These are phyloP conservation scores for Stevia rebaudiana DNA, from an alignment of 140 eudicot genomes.

Conservation along the genomic window DNA sequence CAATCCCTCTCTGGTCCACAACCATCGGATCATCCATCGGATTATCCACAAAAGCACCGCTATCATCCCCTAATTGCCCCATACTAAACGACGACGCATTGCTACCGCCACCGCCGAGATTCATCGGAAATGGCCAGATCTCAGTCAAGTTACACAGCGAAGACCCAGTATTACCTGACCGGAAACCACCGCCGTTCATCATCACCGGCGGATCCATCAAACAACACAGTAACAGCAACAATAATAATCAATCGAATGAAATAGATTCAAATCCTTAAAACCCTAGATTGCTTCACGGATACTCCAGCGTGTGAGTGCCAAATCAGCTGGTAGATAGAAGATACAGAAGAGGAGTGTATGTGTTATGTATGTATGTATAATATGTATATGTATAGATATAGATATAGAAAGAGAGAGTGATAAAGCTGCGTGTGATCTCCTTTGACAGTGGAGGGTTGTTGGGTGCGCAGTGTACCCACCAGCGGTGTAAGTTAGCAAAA, in stretches of 20 bases:
- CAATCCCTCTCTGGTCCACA: conserved; percentile 32
- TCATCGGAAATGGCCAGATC: conserved; percentile 87
- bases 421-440: conserved; percentile 38
- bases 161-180: conserved; percentile 33
- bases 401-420: not conserved
- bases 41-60: conserved; percentile 26
- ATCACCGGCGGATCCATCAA: conserved; percentile 67
- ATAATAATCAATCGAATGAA: conserved; percentile 2
- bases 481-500: conserved; percentile 34
- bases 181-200: conserved; percentile 47
- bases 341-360: conserved; percentile 2
- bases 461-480: conserved; percentile 44
- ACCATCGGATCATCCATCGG: conserved; percentile 47
- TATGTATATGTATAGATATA: not conserved
- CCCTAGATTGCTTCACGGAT: conserved; percentile 11
- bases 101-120: conserved; percentile 28
- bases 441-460: conserved; percentile 43
- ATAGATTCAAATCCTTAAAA: not conserved
- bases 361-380: not conserved
- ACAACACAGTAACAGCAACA: not conserved
- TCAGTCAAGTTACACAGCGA: conserved; percentile 50
- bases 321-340: conserved; percentile 18
- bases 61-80: conserved; percentile 27
- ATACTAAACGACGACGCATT: conserved; percentile 33
- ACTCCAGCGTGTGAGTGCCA: conserved; percentile 1